phyloP scores from a whole-genome alignment of 2,329 filamentous ascomycete species.

The Pseudopyricularia cyperi region DNA sequence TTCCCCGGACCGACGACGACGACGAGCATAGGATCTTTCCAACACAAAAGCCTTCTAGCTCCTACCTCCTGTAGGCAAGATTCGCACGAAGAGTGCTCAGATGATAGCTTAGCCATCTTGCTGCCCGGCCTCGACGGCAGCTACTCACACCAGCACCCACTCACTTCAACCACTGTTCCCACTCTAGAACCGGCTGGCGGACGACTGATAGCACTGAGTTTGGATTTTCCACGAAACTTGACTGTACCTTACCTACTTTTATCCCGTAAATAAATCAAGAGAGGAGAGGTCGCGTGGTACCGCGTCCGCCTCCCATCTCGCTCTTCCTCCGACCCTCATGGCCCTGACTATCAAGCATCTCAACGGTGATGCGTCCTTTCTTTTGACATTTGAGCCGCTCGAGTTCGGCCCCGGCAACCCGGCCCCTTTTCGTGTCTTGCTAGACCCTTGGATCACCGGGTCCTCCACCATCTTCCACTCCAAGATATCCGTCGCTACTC shows the following conservation, averaged over 20 bases:
- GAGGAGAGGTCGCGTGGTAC: background rate
- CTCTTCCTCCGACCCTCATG: conserved; percentile 28
- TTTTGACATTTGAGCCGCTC: conserved; percentile 46
- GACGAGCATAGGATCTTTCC: background rate
- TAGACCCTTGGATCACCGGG: conserved; percentile 60
- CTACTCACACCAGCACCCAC: background rate
- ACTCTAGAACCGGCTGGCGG: no score
- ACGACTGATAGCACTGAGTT: no score
- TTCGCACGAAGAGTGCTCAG: background rate
- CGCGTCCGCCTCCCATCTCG: background rate
- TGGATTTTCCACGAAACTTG: no score
- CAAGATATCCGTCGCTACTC: conserved; percentile 46
- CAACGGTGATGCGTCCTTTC: conserved; percentile 52
- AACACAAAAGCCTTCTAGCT: background rate
- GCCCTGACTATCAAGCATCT: conserved; percentile 50
- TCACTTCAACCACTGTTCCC: no score
- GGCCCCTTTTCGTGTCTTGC: conserved; percentile 49
- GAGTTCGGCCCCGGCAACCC: conserved; percentile 15
- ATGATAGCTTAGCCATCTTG: background rate
- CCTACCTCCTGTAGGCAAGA: no score
- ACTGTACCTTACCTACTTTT: no score
- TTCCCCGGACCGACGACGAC: no score
- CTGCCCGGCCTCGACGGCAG: background rate
- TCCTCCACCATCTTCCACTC: conserved; percentile 46
- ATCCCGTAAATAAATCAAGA: no score